Conservation (phyloP, 2,329 filamentous ascomycete species). For the Scedosporium aurantiacum region DNA sequence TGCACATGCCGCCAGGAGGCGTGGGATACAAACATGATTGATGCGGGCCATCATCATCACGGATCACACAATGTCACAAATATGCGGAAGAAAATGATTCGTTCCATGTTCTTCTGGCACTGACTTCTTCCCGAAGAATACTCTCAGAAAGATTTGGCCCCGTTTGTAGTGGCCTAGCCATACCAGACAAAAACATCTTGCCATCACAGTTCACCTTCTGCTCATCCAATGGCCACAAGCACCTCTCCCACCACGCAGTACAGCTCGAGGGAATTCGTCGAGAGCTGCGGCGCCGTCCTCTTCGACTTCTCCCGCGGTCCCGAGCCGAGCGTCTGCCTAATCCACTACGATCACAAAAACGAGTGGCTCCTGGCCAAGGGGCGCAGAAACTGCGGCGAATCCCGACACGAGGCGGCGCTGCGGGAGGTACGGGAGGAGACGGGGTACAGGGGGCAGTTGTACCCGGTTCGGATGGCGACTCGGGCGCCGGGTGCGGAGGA, state of each 20-base stretch:
- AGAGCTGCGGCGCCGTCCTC: conserved; percentile 11
- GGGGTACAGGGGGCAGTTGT: conserved; percentile 8
- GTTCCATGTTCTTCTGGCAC: too few relatives aligned
- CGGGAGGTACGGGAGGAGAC: conserved; percentile 11
- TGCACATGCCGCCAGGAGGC: too few relatives aligned
- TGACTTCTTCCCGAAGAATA: too few relatives aligned
- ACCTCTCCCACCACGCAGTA: not conserved
- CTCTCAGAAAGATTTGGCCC: too few relatives aligned
- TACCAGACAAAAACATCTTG: too few relatives aligned
- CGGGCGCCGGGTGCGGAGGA: conserved; percentile 7
- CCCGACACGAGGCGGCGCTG: conserved; percentile 9
- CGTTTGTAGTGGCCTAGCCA: too few relatives aligned
- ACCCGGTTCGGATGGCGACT: conserved; percentile 9
- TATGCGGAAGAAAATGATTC: too few relatives aligned
- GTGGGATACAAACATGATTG: too few relatives aligned
- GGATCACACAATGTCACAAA: too few relatives aligned
- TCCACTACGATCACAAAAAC: conserved; percentile 1
- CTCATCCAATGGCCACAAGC: not conserved
- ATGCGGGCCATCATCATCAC: too few relatives aligned
- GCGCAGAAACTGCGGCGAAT: conserved; percentile 10
- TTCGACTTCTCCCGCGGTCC: conserved; percentile 9
- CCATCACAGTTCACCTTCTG: too few relatives aligned
- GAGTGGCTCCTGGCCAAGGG: conserved; percentile 13
- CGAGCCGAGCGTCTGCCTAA: conserved; percentile 8
- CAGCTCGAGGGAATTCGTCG: conserved; percentile 8